A percentile compares a stretch with the other conserved stretches of the same genome.
These are phyloP conservation scores for Cladorrhinum sp. DNA, from an alignment of 2,329 filamentous ascomycete genomes.

Conservation along the genomic window DNA sequence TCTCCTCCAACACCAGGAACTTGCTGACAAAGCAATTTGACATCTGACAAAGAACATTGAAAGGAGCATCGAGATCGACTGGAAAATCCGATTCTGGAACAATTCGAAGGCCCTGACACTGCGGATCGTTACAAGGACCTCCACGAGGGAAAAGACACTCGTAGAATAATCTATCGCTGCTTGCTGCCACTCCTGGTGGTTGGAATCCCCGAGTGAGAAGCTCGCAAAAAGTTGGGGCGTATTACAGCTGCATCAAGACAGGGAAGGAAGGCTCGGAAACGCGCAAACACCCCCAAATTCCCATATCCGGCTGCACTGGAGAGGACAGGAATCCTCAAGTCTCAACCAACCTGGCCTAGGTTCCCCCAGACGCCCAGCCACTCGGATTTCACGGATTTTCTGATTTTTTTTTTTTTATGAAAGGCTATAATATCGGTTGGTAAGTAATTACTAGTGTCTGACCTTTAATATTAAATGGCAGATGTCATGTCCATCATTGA, in stretches of 20 bases:
- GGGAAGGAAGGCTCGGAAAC: not conserved
- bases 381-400: slow-evolving; percentile 5
- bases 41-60: slow-evolving; percentile 8
- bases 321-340: not conserved
- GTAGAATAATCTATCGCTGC: not conserved
- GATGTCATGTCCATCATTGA: not conserved
- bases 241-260: not conserved
- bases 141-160: not conserved
- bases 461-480: not conserved
- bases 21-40: slow-evolving; percentile 8
- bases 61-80: not conserved
- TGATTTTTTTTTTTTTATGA: not conserved
- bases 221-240: not conserved
- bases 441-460: slow-evolving; percentile 1
- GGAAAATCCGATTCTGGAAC: not conserved
- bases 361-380: slow-evolving; percentile 1
- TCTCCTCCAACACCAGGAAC: not conserved
- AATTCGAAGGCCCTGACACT: not conserved
- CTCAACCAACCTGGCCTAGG: not conserved
- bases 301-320: not conserved
- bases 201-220: not conserved
- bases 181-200: not conserved
- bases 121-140: not conserved
- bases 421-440: not conserved
- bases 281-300: not conserved